Conservation (phyloP, 1,284 basidiomycete genomes). For the Tranzscheliella williamsii region DNA sequence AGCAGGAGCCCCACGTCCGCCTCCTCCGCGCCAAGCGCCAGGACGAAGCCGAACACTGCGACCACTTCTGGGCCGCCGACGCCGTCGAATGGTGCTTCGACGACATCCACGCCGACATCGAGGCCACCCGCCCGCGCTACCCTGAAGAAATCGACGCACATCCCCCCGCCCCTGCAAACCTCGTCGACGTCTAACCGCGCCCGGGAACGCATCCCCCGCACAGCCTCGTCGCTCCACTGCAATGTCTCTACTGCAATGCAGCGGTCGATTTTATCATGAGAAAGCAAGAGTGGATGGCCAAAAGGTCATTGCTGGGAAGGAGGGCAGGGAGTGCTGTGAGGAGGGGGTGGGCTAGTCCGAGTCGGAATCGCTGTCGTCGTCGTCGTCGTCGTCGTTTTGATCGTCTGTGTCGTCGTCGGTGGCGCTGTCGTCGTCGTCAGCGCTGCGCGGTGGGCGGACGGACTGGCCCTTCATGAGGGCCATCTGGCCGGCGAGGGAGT, state of each 20-base stretch:
- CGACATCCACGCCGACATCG: conserved; percentile 59
- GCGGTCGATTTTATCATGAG: too few species aligned
- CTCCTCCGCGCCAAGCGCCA: conserved; percentile 66
- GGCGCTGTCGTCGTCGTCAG: conserved; percentile 65
- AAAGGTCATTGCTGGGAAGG: too few species aligned
- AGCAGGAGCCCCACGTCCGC: conserved; percentile 62
- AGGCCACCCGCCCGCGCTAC: conserved; percentile 28
- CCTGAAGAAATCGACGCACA: conserved; percentile 21
- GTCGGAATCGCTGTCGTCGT: conserved; percentile 14
- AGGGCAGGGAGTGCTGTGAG: too few species aligned
- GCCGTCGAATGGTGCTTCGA: conserved; percentile 68
- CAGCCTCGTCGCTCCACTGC: too few species aligned
- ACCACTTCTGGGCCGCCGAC: conserved; percentile 67
- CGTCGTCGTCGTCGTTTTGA: conserved; percentile 16
- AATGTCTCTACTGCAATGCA: too few species aligned
- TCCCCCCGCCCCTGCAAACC: too few species aligned
- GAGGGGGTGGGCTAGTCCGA: conserved; percentile 1
- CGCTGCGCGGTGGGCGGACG: conserved; percentile 70
- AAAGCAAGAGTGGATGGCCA: too few species aligned
- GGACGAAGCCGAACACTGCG: conserved; percentile 64
- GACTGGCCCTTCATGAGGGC: conserved; percentile 89
- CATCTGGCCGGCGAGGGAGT: conserved; percentile 91
- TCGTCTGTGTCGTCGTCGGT: conserved; percentile 61
- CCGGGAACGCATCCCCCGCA: too few species aligned
- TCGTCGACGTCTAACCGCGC: neutral